Evolutionary conservation across 2,329 filamentous ascomycete species (phyloP).

Genomic region (Dryadomyces sulphureus): DNA sequence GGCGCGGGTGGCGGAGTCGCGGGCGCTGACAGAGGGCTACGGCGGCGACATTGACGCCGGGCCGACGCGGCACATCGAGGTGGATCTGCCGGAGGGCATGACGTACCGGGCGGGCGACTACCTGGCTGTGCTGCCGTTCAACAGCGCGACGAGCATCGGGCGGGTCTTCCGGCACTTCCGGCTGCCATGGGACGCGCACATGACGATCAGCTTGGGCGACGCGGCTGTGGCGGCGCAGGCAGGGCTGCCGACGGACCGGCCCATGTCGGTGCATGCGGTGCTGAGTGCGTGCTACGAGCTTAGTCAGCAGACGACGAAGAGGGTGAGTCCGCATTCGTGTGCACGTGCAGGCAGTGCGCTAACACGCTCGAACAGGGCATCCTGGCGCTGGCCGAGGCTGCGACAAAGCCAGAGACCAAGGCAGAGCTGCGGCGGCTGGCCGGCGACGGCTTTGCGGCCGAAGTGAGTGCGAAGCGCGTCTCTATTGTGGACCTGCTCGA

Average conservation of each 20-base stretch:
- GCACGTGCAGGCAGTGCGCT: background rate
- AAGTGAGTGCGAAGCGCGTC: slow-evolving; percentile 39
- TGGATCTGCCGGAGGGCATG: slow-evolving; percentile 50
- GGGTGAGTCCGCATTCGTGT: slow-evolving; percentile 21
- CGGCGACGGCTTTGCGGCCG: slow-evolving; percentile 29
- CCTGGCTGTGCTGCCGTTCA: slow-evolving; percentile 57
- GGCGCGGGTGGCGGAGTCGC: slow-evolving; percentile 40
- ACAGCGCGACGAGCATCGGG: slow-evolving; percentile 45
- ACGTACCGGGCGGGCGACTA: slow-evolving; percentile 64
- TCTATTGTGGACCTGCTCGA: slow-evolving; percentile 58
- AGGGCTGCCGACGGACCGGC: slow-evolving; percentile 36
- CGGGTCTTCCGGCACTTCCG: slow-evolving; percentile 51
- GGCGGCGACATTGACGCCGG: slow-evolving; percentile 13
- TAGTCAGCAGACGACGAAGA: slow-evolving; percentile 55
- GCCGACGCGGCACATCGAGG: slow-evolving; percentile 48
- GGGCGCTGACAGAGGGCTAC: slow-evolving; percentile 24
- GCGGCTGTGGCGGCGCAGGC: slow-evolving; percentile 29
- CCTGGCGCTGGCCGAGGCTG: slow-evolving; percentile 16
- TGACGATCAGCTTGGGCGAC: slow-evolving; percentile 31
- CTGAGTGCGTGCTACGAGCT: slow-evolving; percentile 61
- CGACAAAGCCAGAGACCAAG: slow-evolving; percentile 13
- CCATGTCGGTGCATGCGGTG: slow-evolving; percentile 47
- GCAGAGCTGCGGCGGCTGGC: slow-evolving; percentile 30
- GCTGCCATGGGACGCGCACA: slow-evolving; percentile 52
- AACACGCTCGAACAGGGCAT: slow-evolving; percentile 23